These are phyloP conservation scores for Takakia lepidozioides DNA, from an alignment of 225 moss, liverwort and hornwort species.

Conservation along the genomic window DNA sequence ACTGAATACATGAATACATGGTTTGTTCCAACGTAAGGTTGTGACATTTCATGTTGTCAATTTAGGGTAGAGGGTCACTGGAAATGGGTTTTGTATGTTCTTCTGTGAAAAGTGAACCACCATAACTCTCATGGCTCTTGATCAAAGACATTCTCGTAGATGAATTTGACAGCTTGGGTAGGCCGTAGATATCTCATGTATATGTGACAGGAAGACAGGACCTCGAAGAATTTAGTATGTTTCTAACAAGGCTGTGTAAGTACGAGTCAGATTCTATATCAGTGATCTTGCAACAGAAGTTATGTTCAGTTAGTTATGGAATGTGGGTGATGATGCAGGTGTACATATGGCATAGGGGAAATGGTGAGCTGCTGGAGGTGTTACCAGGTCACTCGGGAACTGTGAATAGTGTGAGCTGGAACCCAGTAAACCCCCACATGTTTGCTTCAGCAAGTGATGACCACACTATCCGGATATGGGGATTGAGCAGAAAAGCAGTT, in stretches of 20 bases:
- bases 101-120: no score
- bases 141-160: background rate
- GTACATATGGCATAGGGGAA: slow-evolving; percentile 99
- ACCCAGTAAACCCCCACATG: slow-evolving; percentile 98
- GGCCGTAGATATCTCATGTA: background rate
- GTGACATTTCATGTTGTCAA: no score
- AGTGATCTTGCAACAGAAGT: no score
- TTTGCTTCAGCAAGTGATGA: slow-evolving; percentile 99
- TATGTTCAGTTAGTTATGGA: background rate
- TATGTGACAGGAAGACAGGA: background rate
- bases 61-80: no score
- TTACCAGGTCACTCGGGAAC: slow-evolving; percentile 96
- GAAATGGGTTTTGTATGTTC: no score
- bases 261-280: no score
- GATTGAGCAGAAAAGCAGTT: slow-evolving; percentile 57
- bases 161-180: no score
- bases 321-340: slow-evolving; percentile 48
- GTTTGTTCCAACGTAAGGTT: background rate
- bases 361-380: slow-evolving; percentile 88
- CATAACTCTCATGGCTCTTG: no score
- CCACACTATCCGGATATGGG: slow-evolving; percentile 99
- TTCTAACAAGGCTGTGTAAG: no score
- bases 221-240: no score
- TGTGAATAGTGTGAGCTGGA: slow-evolving; percentile 99
- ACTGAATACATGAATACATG: no score